phyloP scores from a whole-genome alignment of 345 rosid species.

The Gynandropsis gynandra region DNA sequence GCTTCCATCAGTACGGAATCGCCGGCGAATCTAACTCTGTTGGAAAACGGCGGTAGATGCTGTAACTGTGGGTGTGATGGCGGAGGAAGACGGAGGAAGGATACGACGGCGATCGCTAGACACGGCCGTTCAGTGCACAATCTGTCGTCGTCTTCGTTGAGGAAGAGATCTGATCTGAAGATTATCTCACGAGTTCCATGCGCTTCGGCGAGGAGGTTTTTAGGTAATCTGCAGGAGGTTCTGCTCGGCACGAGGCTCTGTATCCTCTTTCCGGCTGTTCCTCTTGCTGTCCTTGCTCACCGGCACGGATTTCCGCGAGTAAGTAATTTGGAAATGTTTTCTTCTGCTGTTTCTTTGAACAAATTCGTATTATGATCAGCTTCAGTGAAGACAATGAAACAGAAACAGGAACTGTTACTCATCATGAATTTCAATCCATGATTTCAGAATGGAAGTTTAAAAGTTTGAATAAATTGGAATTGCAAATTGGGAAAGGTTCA shows the following conservation, averaged over 20 bases:
- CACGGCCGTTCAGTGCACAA: slow-evolving; percentile 16
- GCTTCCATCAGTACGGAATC: slow-evolving; percentile 21
- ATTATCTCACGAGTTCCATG: slow-evolving; percentile 23
- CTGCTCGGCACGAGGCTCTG: slow-evolving; percentile 27
- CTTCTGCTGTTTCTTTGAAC: too few species aligned
- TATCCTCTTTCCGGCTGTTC: slow-evolving; percentile 25
- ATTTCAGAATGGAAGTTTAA: too few species aligned
- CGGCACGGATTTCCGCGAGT: slow-evolving; percentile 20
- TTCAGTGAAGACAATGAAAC: too few species aligned
- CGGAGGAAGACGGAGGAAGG: background rate
- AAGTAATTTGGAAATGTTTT: background rate
- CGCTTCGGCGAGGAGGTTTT: slow-evolving; percentile 12
- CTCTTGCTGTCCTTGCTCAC: slow-evolving; percentile 25
- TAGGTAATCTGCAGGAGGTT: slow-evolving; percentile 28
- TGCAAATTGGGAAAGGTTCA: too few species aligned
- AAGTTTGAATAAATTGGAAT: too few species aligned
- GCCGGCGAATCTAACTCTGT: slow-evolving; percentile 11
- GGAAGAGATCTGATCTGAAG: slow-evolving; percentile 33
- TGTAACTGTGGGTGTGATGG: background rate
- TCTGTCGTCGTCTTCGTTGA: slow-evolving; percentile 25
- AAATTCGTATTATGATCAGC: too few species aligned
- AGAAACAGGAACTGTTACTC: too few species aligned
- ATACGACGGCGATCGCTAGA: slow-evolving; percentile 16
- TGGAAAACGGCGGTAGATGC: slow-evolving; percentile 21
- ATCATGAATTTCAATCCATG: too few species aligned